A percentile compares a stretch with the other conserved stretches of the same genome.
Evolutionary conservation across 306 rosid species (phyloP).

Genomic region (Castanea crenata): DNA sequence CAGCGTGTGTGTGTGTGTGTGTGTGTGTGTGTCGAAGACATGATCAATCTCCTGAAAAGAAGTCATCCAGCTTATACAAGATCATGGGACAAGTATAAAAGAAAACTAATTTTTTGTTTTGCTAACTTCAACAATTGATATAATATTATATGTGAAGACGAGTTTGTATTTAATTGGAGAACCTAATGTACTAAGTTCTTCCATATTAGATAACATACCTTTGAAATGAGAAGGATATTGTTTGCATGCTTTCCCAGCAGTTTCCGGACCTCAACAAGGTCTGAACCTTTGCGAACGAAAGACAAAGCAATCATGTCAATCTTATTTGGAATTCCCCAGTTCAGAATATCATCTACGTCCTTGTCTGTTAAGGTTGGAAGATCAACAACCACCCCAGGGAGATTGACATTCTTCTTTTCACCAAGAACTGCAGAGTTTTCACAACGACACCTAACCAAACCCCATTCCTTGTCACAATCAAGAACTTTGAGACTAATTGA

Average conservation of each 20-base stretch:
- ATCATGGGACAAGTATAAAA: no score
- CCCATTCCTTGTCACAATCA: neutral
- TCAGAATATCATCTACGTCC: neutral
- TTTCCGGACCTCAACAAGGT: neutral
- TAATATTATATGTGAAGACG: no score
- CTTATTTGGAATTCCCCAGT: neutral
- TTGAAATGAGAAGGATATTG: neutral
- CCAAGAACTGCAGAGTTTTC: neutral
- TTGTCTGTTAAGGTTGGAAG: neutral
- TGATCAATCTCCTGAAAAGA: no score
- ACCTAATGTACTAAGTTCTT: neutral
- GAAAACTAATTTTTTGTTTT: no score
- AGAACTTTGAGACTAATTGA: neutral
- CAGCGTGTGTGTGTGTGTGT: no score
- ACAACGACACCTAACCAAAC: neutral
- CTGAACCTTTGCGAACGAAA: neutral
- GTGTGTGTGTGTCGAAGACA: no score
- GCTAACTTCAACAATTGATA: no score
- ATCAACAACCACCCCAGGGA: neutral
- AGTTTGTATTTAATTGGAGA: no score
- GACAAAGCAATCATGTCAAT: neutral
- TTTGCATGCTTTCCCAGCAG: neutral
- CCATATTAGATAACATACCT: neutral
- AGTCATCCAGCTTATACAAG: no score
- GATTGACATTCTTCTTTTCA: neutral